phyloP scores from a whole-genome alignment of 1,284 basidiomycete genomes.

The Meira nashicola region DNA sequence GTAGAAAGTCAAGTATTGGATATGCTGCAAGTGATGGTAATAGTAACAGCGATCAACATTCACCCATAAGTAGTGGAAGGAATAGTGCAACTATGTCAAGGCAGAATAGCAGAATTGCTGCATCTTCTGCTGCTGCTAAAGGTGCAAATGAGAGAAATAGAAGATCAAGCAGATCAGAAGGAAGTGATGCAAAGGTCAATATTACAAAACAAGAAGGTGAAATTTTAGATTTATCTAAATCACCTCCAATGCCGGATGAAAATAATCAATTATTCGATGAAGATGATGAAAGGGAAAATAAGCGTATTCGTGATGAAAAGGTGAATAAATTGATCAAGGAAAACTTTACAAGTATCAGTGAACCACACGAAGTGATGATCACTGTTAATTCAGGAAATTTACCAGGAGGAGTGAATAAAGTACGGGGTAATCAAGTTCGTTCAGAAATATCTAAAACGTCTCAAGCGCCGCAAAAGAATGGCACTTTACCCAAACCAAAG shows the following conservation, averaged over 20 bases:
- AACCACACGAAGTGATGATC: slow-evolving; percentile 24
- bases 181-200: neutral
- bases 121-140: neutral
- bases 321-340: neutral
- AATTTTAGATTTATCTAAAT: slow-evolving; percentile 11
- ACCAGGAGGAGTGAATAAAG: slow-evolving; percentile 26
- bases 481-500: slow-evolving; percentile 20
- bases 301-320: neutral
- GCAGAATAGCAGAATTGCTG: slow-evolving; percentile 2
- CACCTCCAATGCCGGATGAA: slow-evolving; percentile 10
- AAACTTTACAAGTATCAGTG: slow-evolving; percentile 8
- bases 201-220: neutral
- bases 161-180: neutral
- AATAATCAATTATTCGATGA: neutral
- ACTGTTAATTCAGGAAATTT: slow-evolving; percentile 30
- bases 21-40: neutral
- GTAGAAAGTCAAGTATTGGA: neutral
- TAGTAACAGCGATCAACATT: no score
- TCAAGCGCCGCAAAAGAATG: neutral
- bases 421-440: slow-evolving; percentile 28
- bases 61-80: neutral
- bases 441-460: slow-evolving; percentile 10
- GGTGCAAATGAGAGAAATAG: neutral
- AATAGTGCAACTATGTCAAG: slow-evolving; percentile 1
- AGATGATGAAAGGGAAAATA: neutral